Base-by-base conservation (phyloP, 2,329 filamentous ascomycete species). In the Eutypella sp. region DNA sequence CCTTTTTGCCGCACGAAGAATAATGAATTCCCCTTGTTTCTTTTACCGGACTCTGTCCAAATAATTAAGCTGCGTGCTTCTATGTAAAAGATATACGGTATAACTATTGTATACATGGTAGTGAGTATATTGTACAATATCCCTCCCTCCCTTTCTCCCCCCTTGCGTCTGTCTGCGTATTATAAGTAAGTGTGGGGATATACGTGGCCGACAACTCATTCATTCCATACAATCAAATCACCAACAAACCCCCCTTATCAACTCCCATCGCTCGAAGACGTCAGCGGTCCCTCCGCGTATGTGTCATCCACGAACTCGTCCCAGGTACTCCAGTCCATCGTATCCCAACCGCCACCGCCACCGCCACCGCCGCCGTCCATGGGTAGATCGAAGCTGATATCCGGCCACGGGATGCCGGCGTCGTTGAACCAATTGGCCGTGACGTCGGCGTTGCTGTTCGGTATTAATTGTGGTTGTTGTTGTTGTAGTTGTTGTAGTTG, bases 221-320 rank as follows among this genome's bases (percentile, higher is more conserved):
- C n/a, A n/a, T n/a, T n/a, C n/a, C n/a, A n/a, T n/a, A n/a, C n/a
- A n/a, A n/a, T n/a, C n/a, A n/a, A n/a, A n/a, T n/a, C n/a, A n/a
- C n/a, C n/a, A n/a, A n/a, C n/a, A n/a, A n/a, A n/a, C n/a, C n/a
- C n/a, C n/a, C n/a, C n/a, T n/a, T n/a, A n/a, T n/a, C n/a, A 49
- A 19, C 46, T 54, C 8, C 47, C 50, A 31, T 59, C 58, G 29
- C 59, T 60, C 2, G 53, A 57, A 4, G 57, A 58, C 25, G 53
- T 54, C 2, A 54, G 56, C 20, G 48, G 50, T n/a, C 42, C 47
- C 18, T 68, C 62, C 37, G 61, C 60, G 34, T 63, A 61, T 4
- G 70, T 66, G 42, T 73, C 71, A 27, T 59, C 57, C 34, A 72
- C 59, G 49, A 74, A 74, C 24, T 74, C 70, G 48, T 68, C 69